Conservation (phyloP, 1,284 basidiomycete genomes). For the Athelia psychrophila region DNA sequence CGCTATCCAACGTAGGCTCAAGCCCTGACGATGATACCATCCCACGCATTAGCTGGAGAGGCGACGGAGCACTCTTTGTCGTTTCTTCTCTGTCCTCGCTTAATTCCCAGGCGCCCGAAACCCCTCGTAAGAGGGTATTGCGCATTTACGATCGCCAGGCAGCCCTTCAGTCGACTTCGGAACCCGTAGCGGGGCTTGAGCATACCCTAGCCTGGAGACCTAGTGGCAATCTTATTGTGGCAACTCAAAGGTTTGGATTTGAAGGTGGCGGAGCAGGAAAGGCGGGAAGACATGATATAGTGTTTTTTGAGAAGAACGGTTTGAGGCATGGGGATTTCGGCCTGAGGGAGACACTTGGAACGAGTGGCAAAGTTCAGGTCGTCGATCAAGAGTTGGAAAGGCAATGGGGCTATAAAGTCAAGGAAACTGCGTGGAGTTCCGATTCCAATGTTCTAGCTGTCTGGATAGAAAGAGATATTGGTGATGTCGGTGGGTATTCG, state of each 20-base stretch:
- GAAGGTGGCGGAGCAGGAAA: slow-evolving; percentile 68
- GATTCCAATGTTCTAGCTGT: slow-evolving; percentile 87
- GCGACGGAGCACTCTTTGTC: slow-evolving; percentile 88
- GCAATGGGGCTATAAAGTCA: slow-evolving; percentile 67
- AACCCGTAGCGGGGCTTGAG: slow-evolving; percentile 82
- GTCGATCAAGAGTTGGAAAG: slow-evolving; percentile 20
- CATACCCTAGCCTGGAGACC: slow-evolving; percentile 86
- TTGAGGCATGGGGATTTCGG: slow-evolving; percentile 89
- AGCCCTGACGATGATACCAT: slow-evolving; percentile 73
- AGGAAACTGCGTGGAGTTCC: slow-evolving; percentile 83
- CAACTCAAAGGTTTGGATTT: slow-evolving; percentile 80
- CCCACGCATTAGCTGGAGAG: slow-evolving; percentile 89
- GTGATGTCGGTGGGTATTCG: slow-evolving; percentile 60
- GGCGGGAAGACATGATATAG: slow-evolving; percentile 77
- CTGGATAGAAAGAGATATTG: slow-evolving; percentile 73
- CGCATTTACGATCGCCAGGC: slow-evolving; percentile 84
- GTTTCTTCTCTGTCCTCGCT: slow-evolving; percentile 66
- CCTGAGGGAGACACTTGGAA: slow-evolving; percentile 34
- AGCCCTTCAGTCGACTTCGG: slow-evolving; percentile 81
- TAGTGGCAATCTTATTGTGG: slow-evolving; percentile 82
- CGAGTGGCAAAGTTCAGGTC: slow-evolving; percentile 27
- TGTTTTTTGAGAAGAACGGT: slow-evolving; percentile 97
- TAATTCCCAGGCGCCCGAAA: slow-evolving; percentile 13
- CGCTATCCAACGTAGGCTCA: slow-evolving; percentile 35
- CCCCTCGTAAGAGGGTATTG: slow-evolving; percentile 51